Base-by-base conservation (phyloP, 2,329 filamentous ascomycete genomes). In the Cladosporium oxysporum region DNA sequence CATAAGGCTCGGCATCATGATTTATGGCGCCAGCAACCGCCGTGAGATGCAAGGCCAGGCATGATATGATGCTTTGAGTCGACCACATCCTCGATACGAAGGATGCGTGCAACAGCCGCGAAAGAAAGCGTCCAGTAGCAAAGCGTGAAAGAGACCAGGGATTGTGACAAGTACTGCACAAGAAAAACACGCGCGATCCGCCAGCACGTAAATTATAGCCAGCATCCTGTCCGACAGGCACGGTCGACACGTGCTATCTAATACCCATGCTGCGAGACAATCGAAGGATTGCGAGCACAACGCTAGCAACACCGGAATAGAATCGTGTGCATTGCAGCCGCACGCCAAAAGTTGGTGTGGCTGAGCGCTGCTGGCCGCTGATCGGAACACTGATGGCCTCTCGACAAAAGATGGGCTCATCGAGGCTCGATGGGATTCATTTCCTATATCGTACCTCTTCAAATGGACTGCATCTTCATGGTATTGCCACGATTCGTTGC, bases 1-100 rank as follows among this genome's bases (percentile, higher is more conserved):
- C 29, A 37, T 62, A 47, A n/a, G 66, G 44, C 29, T 57, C 44
- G 2, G 44, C 59, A 28, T 61, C 50, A 21, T 67, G 58, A 21
- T 66, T 60, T 50, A 67, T 59, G 12, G 37, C 26, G 12, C 35
- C 58, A 16, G 41, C 41, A 47, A 29, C 33, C 11, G 23, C 33
- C 16, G 35, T 59, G n/a, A 59, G 23, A 5, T 59, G 57, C 33
- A 47, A 23, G 47, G 57, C 35, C 11, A 59, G 35, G 12, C 26
- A 28, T 11, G 16, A 10, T 1, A 53, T 16, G 3, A 10, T 8
- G 8, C 28, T 33, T 23, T 18, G 26, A 21, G 28, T 31, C 50
- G 50, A 31, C 50, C 50, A 31, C 50, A 53, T 53, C 16, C 16
- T 53, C 21, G 14, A 2, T 28, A 3, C 16, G 2, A 53, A 53